Conservation (phyloP, 164 flowering plant genomes). For the Warburgia ugandensis region DNA sequence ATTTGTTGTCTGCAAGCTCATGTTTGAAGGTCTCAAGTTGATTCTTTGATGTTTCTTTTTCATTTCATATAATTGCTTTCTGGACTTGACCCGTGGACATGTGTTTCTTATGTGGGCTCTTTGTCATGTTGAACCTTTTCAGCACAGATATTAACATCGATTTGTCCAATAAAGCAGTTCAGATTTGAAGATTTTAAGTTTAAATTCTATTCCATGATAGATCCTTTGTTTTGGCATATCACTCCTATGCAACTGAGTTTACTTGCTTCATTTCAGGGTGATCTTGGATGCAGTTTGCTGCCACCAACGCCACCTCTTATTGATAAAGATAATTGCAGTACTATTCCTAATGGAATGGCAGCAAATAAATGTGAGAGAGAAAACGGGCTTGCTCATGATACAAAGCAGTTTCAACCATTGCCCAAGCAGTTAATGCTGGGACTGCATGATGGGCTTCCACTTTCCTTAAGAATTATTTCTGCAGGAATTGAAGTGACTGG, state of each 20-base stretch:
- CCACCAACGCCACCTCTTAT: slow-evolving; percentile 17
- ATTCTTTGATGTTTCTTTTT: background rate
- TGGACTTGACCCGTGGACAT: background rate
- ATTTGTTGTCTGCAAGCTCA: background rate
- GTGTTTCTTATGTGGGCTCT: background rate
- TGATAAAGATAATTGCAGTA: slow-evolving; percentile 18
- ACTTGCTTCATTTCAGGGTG: slow-evolving; percentile 25
- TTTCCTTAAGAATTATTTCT: slow-evolving; percentile 60
- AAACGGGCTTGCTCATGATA: slow-evolving; percentile 13
- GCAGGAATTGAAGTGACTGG: slow-evolving; percentile 67
- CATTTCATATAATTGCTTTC: background rate
- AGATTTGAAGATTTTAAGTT: no score
- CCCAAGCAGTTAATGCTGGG: slow-evolving; percentile 25
- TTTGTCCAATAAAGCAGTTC: no score
- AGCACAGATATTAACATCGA: no score
- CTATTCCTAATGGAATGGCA: slow-evolving; percentile 29
- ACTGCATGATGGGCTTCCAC: slow-evolving; percentile 26
- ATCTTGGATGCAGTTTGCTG: slow-evolving; percentile 19
- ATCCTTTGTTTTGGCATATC: background rate
- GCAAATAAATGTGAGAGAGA: slow-evolving; percentile 23
- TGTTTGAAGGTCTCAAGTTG: background rate
- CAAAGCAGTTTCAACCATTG: slow-evolving; percentile 15
- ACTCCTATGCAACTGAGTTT: background rate
- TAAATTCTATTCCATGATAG: background rate
- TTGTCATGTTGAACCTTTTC: background rate